Evolutionary conservation across 1,284 basidiomycete species (phyloP), one percentile per base, ranked within the genome.

Genomic region (Uromyces viciae-fabae): DNA sequence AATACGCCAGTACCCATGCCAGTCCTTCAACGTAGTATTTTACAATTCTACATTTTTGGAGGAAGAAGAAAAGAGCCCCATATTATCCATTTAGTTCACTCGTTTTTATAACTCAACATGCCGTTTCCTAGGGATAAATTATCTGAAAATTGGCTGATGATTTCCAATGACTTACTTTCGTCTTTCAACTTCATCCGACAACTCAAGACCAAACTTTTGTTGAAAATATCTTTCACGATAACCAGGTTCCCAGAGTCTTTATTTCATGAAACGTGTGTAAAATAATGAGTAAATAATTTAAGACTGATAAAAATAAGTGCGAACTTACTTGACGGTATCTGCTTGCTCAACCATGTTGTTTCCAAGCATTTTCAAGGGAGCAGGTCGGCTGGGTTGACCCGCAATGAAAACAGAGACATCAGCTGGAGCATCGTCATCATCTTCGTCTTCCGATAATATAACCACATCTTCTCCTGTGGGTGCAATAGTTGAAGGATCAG

Each of bases 1-100:
- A 99, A 87, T 99, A 99, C 82, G 93, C 92, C 74, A 99, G 87
- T 0, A 99, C 97, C 97, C 97, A 99, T 81, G 91, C 91, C 73
- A 99, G 89, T 58, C 97, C 97, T 87, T 99, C 95, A 81, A 98
- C 89, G 86, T 99, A 99, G 49, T 88, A 87, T 82, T 90, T 90
- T 3, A 94, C 92, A 79, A 99, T 85, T 82, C 94, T 96, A 83
- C 42, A n/a, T n/a, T n/a, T n/a, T n/a, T 25, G 15, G 19, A 15
- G 36, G 77, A 31, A 81, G 54, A 25, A 46, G 14, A 25, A 82
- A 62, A 58, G 52, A 25, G n/a, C n/a, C n/a, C n/a, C n/a, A n/a
- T n/a, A n/a, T n/a, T n/a, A n/a, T n/a, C n/a, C n/a, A n/a, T n/a
- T n/a, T n/a, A n/a, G n/a, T n/a, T n/a, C n/a, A n/a, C n/a, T n/a